phyloP scores from a whole-genome alignment of 306 rosid genomes.

The Lotus japonicus region DNA sequence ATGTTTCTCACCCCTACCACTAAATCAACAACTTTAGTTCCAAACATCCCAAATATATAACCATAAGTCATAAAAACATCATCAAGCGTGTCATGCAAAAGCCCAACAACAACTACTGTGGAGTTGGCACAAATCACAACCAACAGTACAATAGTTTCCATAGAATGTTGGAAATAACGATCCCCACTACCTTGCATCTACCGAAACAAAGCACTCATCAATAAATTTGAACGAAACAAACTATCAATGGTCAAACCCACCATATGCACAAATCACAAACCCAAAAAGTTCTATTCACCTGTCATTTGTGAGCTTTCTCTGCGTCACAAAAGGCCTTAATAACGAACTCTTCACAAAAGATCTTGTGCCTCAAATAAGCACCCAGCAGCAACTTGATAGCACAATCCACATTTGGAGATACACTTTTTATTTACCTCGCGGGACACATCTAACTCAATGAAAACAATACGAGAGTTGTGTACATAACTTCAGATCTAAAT shows the following conservation, averaged over 20 bases:
- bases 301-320: slow-evolving; percentile 93
- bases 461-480: no score
- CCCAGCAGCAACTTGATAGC: slow-evolving; percentile 68
- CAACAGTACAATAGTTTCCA: slow-evolving; percentile 85
- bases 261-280: background rate
- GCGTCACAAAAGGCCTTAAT: slow-evolving; percentile 90
- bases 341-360: slow-evolving; percentile 74
- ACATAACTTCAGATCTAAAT: no score
- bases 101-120: slow-evolving; percentile 94
- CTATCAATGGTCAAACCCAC: background rate
- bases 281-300: slow-evolving; percentile 38
- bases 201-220: background rate
- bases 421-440: no score
- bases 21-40: slow-evolving; percentile 79
- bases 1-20: slow-evolving; percentile 76
- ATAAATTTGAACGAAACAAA: slow-evolving; percentile 17
- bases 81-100: slow-evolving; percentile 90
- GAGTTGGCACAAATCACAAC: slow-evolving; percentile 89
- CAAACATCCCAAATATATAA: slow-evolving; percentile 60
- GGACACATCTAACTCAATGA: no score
- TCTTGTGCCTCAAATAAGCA: slow-evolving; percentile 76
- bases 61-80: slow-evolving; percentile 69
- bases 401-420: no score
- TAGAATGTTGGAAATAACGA: slow-evolving; percentile 91
- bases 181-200: slow-evolving; percentile 91